These are phyloP conservation scores for Scedosporium dehoogii DNA, from an alignment of 2,329 filamentous ascomycete species.

Conservation along the genomic window DNA sequence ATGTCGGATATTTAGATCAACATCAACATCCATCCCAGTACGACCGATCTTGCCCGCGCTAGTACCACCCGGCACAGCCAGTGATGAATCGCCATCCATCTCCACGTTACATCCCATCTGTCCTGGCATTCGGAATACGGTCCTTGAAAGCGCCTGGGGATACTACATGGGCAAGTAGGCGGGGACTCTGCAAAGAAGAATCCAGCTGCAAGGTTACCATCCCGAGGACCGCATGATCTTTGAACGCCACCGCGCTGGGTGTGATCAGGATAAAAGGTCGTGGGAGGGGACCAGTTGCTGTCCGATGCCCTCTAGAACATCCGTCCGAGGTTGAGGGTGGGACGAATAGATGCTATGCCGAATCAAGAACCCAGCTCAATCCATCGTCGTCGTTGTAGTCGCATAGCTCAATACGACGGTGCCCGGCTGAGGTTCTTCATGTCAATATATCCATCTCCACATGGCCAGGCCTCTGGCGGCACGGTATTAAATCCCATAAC, in stretches of 20 bases:
- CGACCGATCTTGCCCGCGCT: background rate
- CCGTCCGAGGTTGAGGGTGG: no score
- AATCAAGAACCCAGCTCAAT: no score
- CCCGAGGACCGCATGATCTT: background rate
- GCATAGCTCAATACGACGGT: background rate
- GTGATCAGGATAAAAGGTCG: background rate
- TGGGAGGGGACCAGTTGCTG: background rate
- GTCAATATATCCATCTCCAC: background rate
- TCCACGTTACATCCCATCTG: background rate
- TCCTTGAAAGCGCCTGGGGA: background rate
- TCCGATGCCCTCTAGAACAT: no score
- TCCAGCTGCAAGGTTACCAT: background rate
- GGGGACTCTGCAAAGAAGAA: background rate
- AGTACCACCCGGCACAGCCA: background rate
- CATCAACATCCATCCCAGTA: background rate
- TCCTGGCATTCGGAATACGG: background rate
- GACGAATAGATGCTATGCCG: no score
- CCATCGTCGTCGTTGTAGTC: background rate
- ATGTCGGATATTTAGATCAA: background rate
- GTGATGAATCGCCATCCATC: background rate
- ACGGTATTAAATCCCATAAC: background rate
- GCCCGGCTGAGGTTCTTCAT: background rate
- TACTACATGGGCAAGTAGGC: background rate
- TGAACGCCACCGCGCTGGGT: background rate
- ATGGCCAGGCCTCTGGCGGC: background rate